Evolutionary conservation across 345 rosid species (phyloP).

Genomic region (Populus deltoides): DNA sequence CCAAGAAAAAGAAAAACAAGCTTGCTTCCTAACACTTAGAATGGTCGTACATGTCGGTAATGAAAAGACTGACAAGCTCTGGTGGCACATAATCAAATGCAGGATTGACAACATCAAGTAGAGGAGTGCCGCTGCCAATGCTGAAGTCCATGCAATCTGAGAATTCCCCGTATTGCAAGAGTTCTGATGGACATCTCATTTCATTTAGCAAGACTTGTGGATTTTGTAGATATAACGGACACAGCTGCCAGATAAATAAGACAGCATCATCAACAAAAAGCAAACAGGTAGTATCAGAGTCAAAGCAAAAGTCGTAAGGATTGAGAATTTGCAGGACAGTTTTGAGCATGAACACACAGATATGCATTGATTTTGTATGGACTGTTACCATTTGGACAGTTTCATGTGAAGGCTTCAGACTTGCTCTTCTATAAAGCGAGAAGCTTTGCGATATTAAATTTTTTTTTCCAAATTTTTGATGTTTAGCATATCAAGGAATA

Average conservation of each 20-base stretch:
- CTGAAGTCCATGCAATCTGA: constrained; percentile 81
- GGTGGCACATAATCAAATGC: constrained; percentile 90
- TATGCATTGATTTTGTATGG: background rate
- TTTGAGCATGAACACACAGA: background rate
- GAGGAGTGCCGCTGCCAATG: constrained; percentile 57
- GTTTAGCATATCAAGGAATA: background rate
- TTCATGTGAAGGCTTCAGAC: background rate
- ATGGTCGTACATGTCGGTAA: constrained; percentile 75
- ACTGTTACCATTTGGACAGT: background rate
- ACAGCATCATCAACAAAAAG: background rate
- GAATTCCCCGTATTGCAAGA: constrained; percentile 82
- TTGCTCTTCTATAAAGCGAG: background rate
- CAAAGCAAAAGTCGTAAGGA: background rate
- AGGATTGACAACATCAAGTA: constrained; percentile 84
- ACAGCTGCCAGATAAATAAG: constrained; percentile 44
- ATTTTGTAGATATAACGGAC: constrained; percentile 89
- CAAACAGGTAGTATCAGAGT: background rate
- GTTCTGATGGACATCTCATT: constrained; percentile 81
- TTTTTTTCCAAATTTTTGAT: background rate
- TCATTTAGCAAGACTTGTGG: constrained; percentile 80
- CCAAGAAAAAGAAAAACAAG: background rate
- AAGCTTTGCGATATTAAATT: background rate
- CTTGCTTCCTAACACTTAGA: too few species aligned
- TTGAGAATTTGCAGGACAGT: background rate
- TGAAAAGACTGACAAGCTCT: constrained; percentile 80